Evolutionary conservation across 768 basidiomycete genomes (phyloP).

Genomic region (Pisolithus tinctorius): DNA sequence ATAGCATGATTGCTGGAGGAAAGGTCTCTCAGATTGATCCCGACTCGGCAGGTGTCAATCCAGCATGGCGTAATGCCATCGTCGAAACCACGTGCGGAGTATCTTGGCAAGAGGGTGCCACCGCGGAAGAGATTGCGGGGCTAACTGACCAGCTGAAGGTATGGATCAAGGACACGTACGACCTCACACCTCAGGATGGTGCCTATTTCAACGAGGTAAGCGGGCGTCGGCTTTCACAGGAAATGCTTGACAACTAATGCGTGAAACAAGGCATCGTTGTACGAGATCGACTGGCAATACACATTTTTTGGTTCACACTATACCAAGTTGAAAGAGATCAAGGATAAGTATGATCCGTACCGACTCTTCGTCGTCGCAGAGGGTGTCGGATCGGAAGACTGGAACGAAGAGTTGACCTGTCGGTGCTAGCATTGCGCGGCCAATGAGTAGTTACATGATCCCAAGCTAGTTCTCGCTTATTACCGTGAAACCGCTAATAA

Average conservation of each 20-base stretch:
- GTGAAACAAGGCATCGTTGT: slow-evolving; percentile 33
- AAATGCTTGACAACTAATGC: background rate
- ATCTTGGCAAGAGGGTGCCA: slow-evolving; percentile 16
- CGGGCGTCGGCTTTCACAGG: background rate
- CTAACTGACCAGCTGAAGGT: slow-evolving; percentile 5
- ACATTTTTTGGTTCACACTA: slow-evolving; percentile 45
- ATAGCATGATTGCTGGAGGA: slow-evolving; percentile 40
- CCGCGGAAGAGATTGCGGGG: slow-evolving; percentile 7
- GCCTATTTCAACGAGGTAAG: slow-evolving; percentile 45
- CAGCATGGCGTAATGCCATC: slow-evolving; percentile 39
- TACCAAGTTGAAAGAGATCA: slow-evolving; percentile 33
- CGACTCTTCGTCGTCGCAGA: slow-evolving; percentile 38
- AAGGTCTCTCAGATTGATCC: slow-evolving; percentile 30
- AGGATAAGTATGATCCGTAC: slow-evolving; percentile 38
- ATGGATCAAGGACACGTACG: slow-evolving; percentile 12
- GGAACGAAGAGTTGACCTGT: slow-evolving; percentile 30
- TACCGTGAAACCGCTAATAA: too few species aligned
- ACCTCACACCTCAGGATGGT: slow-evolving; percentile 28
- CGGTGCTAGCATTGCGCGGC: slow-evolving; percentile 1
- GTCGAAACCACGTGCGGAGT: slow-evolving; percentile 20
- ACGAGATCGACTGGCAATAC: slow-evolving; percentile 35
- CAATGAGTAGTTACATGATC: too few species aligned
- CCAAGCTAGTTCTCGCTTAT: too few species aligned
- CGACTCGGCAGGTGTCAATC: slow-evolving; percentile 34
- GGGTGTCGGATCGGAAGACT: slow-evolving; percentile 47